These are phyloP conservation scores for Zalerion maritima DNA, from an alignment of 495 filamentous ascomycete species.

Conservation along the genomic window DNA sequence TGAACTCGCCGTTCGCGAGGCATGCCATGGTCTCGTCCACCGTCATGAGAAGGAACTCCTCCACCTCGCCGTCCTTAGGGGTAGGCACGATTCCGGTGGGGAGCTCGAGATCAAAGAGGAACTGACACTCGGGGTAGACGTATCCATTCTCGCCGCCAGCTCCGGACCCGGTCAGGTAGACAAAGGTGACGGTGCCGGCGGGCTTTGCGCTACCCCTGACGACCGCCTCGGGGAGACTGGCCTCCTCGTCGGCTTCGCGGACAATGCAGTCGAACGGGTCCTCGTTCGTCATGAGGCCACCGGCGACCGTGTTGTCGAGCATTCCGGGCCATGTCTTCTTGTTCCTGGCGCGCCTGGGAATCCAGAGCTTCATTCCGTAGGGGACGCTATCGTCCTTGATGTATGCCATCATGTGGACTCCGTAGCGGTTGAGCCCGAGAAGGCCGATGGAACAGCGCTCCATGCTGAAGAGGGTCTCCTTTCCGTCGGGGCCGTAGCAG, in stretches of 20 bases:
- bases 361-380: slow-evolving; percentile 63
- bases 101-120: slow-evolving; percentile 80
- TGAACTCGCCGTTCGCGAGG: slow-evolving; percentile 62
- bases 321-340: slow-evolving; percentile 81
- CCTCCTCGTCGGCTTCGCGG: slow-evolving; percentile 81
- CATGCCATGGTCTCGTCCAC: slow-evolving; percentile 60
- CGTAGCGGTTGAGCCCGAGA: slow-evolving; percentile 80
- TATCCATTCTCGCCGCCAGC: slow-evolving; percentile 79
- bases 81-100: slow-evolving; percentile 47
- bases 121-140: slow-evolving; percentile 83
- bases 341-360: slow-evolving; percentile 54
- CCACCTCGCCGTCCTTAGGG: slow-evolving; percentile 79
- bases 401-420: slow-evolving; percentile 78
- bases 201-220: slow-evolving; percentile 43
- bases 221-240: slow-evolving; percentile 57
- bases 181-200: slow-evolving; percentile 67
- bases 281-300: slow-evolving; percentile 72
- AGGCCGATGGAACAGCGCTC: slow-evolving; percentile 66
- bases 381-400: slow-evolving; percentile 32
- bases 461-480: slow-evolving; percentile 54
- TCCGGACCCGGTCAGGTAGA: slow-evolving; percentile 59
- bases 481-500: slow-evolving; percentile 48
- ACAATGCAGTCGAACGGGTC: slow-evolving; percentile 62
- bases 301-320: slow-evolving; percentile 90
- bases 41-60: slow-evolving; percentile 63